phyloP scores from a whole-genome alignment of 495 filamentous ascomycete genomes.

The Jackrogersella minutella region DNA sequence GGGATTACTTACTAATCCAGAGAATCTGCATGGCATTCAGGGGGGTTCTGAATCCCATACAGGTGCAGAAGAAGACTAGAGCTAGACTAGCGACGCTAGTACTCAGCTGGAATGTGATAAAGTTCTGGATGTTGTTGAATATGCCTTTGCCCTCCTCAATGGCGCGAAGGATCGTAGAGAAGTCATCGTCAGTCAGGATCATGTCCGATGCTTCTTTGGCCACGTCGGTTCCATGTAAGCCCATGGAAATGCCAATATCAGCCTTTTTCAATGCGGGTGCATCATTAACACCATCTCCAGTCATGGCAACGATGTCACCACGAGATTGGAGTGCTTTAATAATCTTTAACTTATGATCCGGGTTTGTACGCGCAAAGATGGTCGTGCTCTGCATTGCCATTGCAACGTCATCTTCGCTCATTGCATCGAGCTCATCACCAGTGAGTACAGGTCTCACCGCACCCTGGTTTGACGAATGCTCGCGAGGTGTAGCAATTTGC shows the following conservation, averaged over 20 bases:
- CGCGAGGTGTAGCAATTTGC: slow-evolving; percentile 64
- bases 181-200: slow-evolving; percentile 98
- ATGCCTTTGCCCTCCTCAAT: slow-evolving; percentile 99
- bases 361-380: slow-evolving; percentile 94
- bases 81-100: slow-evolving; percentile 94
- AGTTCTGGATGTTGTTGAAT: slow-evolving; percentile 99
- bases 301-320: slow-evolving; percentile 98
- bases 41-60: slow-evolving; percentile 90
- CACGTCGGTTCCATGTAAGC: slow-evolving; percentile 91
- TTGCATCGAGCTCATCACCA: slow-evolving; percentile 89
- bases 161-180: slow-evolving; percentile 93
- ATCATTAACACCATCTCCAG: slow-evolving; percentile 97
- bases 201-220: slow-evolving; percentile 99
- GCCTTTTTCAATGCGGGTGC: slow-evolving; percentile 96
- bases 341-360: slow-evolving; percentile 98
- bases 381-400: slow-evolving; percentile 85
- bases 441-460: slow-evolving; percentile 76
- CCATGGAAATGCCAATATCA: slow-evolving; percentile 98
- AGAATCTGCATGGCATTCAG: slow-evolving; percentile 99
- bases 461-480: slow-evolving; percentile 53
- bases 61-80: slow-evolving; percentile 89
- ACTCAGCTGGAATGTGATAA: slow-evolving; percentile 97
- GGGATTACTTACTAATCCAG: slow-evolving; percentile 86
- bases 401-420: slow-evolving; percentile 84
- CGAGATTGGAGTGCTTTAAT: slow-evolving; percentile 88